Evolutionary conservation across 2,329 filamentous ascomycete species (phyloP).

Genomic region (Akanthomyces lecanii): DNA sequence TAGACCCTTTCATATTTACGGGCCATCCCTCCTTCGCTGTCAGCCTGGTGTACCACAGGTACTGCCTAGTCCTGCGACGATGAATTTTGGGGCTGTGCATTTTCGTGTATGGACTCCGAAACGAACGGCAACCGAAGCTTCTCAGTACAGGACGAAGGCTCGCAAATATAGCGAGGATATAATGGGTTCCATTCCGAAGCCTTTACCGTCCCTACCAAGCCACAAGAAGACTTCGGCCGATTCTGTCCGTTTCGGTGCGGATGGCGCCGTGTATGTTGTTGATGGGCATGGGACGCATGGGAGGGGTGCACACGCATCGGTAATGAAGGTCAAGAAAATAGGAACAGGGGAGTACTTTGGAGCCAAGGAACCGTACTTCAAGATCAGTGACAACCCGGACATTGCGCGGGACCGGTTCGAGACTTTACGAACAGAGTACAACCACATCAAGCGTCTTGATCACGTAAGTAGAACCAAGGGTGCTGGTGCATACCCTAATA

Average conservation of each 20-base stretch:
- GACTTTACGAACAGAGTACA: constrained; percentile 11
- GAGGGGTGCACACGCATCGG: constrained; percentile 12
- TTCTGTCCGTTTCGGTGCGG: background rate
- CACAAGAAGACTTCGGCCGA: background rate
- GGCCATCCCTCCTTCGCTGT: background rate
- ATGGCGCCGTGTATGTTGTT: background rate
- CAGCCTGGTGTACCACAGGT: background rate
- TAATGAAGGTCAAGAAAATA: constrained; percentile 13
- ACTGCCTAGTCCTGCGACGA: background rate
- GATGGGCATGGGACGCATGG: background rate
- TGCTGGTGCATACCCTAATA: background rate
- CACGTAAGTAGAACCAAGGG: constrained; percentile 13
- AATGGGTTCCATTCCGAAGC: background rate
- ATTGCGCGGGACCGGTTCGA: constrained; percentile 14
- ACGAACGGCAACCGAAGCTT: background rate
- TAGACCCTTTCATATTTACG: background rate
- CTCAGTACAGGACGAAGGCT: background rate
- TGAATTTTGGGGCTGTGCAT: background rate
- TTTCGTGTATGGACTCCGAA: background rate
- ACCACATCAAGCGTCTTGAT: constrained; percentile 12
- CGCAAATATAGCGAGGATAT: background rate
- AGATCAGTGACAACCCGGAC: constrained; percentile 11
- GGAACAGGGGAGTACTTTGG: constrained; percentile 13
- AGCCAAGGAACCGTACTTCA: constrained; percentile 16
- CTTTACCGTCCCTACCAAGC: background rate